These are phyloP conservation scores for Exophiala bonariae DNA, from an alignment of 2,329 filamentous ascomycete genomes.

Conservation along the genomic window DNA sequence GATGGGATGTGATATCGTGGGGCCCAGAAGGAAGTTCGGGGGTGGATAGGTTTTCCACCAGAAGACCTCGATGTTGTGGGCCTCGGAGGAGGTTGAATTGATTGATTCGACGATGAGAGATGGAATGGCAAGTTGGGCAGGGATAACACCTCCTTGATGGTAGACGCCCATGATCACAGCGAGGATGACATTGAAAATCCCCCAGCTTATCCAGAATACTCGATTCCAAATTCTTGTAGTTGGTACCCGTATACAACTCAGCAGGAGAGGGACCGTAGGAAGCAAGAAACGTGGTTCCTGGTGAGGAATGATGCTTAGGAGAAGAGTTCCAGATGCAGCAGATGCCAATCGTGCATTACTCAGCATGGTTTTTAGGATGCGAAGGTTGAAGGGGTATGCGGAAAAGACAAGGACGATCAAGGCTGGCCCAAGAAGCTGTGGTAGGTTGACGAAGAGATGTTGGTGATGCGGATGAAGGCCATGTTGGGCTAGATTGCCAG, in stretches of 20 bases:
- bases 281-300: constrained; percentile 56
- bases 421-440: constrained; percentile 71
- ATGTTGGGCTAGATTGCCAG: constrained; percentile 71
- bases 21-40: constrained; percentile 51
- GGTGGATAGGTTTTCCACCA: constrained; percentile 60
- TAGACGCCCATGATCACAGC: constrained; percentile 54
- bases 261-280: constrained; percentile 51
- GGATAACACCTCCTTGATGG: constrained; percentile 55
- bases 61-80: constrained; percentile 39
- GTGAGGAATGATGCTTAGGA: constrained; percentile 49
- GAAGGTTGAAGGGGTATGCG: constrained; percentile 32
- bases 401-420: constrained; percentile 58
- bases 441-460: constrained; percentile 69
- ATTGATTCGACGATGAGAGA: constrained; percentile 21
- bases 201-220: constrained; percentile 46
- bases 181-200: constrained; percentile 50
- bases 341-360: constrained; percentile 42
- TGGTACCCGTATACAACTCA: constrained; percentile 48
- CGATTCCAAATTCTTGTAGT: constrained; percentile 31
- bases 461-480: constrained; percentile 79
- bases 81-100: constrained; percentile 25
- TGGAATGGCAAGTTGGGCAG: constrained; percentile 49
- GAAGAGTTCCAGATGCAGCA: constrained; percentile 42
- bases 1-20: constrained; percentile 28
- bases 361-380: constrained; percentile 24